Evolutionary conservation across 2,329 filamentous ascomycete species (phyloP), one percentile per base, ranked within the genome.

Genomic region (Sporothrix brunneoviolacea): DNA sequence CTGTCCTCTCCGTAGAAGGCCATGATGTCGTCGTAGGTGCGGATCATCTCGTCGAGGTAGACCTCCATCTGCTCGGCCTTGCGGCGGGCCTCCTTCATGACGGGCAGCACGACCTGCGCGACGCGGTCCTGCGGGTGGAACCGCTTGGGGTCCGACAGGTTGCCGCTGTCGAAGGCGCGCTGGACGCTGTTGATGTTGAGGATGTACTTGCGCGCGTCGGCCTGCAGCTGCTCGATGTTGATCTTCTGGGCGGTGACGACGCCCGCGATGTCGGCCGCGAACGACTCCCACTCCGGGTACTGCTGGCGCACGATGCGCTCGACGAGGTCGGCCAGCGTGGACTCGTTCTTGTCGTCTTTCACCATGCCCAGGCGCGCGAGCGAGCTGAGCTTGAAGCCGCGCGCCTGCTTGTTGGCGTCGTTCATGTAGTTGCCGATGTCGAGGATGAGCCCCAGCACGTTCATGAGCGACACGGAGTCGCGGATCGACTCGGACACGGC

Each of bases 371-470:
- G 74, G 50, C 93, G 83, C 24, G 88, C 88, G 43, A 98, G 82
- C 6, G 93, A 96, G 63, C 90, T 93, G 13, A 98, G 81, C 73
- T 98, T 98, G 83, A 98, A 98, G 55, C 93, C 93, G 52, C 86
- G 88, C 4, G 93, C 93, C 70, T 97, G 93, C 72, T 98, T 98
- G 71, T 96, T 97, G 50, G 91, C 86, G 65, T 97, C 93, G 74
- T 98, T 98, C 93, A 98, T 98, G 76, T 95, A 98, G 69, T 98
- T 98, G 68, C 93, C 93, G 63, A 98, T 95, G 67, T 96, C 91
- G 61, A 98, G 74, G 68, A 98, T 98, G 55, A 97, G 77, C 53
- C 91, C 91, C 51, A 98, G 80, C 41, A 98, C 90, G 58, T 95
- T 96, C 84, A 97, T 95, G 61, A 98, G 72, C 22, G 89, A 86